Base-by-base conservation (phyloP, 176 grass and related monocot genomes). In the Hyparrhenia diplandra region DNA sequence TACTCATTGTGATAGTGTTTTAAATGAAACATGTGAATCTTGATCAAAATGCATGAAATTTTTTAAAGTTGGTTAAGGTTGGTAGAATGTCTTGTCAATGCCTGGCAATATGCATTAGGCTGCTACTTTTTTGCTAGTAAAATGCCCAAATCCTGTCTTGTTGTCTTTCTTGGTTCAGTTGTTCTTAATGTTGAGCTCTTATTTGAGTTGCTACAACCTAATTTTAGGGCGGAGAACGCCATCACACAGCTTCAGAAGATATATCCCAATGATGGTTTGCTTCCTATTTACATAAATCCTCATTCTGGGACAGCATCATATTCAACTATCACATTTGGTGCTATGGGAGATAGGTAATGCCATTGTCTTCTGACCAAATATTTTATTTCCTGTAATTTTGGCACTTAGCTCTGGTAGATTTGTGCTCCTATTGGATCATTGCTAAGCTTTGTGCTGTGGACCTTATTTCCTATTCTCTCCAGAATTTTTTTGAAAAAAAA, bases 241-340 rank as follows among this genome's bases (percentile, higher is more conserved):
- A 88, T 96, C 73, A 90, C 43, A 43, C 97, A 99, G 81, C 91
- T 96, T 82, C 89, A 99, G 85, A 99, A 99, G 83, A 93, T 88
- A 93, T 94, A 88, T 86, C 93, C 97, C 42, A 96, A 59, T 61
- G 97, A 99, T 85, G 97, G 97, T 49, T 99, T 99, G 79, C 90
- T 99, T 79, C 93, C 97, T 68, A 96, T 99, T 37, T 93, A 86
- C 64, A 90, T 99, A 91, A 99, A 99, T 83, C 97, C 97, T 87
- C 91, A 93, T 65, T 92, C 97, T 74, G 97, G 97, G 68, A 88
- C 90, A 78, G 37, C 97, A 35, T 86, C 91, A 17, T 92, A 96
- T 79, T 96, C 97, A 74, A 99, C 91, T 87, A 93, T 99, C 84
- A 99, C 97, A 88, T 96, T 99, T 36, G 97, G 97, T 90, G 97